These are phyloP conservation scores for Neofusicoccum kwambonambiense DNA, from an alignment of 2,329 filamentous ascomycete species.

Conservation along the genomic window DNA sequence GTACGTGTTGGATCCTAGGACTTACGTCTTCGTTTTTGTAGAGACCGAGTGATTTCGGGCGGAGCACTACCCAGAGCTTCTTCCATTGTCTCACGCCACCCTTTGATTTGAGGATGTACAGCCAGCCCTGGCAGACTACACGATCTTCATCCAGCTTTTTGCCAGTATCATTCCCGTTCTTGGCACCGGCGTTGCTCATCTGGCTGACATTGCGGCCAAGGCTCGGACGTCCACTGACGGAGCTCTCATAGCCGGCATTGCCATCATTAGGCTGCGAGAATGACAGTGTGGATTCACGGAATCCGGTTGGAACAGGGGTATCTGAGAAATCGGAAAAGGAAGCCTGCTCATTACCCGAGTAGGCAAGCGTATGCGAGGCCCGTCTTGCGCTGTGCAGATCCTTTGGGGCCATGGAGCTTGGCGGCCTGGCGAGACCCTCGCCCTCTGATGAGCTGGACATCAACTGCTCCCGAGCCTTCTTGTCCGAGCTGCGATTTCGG, in stretches of 20 bases:
- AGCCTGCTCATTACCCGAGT: constrained; percentile 65
- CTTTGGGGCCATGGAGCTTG: constrained; percentile 28
- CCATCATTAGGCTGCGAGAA: constrained; percentile 25
- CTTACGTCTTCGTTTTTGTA: constrained; percentile 79
- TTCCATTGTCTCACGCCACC: constrained; percentile 91
- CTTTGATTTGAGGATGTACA: constrained; percentile 80
- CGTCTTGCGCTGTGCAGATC: constrained; percentile 46
- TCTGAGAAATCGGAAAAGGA: constrained; percentile 90
- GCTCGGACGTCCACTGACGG: constrained; percentile 28
- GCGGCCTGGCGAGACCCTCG: constrained; percentile 31
- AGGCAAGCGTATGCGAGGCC: constrained; percentile 62
- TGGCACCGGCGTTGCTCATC: constrained; percentile 50
- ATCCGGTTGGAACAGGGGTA: constrained; percentile 41
- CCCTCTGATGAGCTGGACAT: constrained; percentile 49
- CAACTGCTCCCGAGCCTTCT: constrained; percentile 23
- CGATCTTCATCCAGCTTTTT: constrained; percentile 67
- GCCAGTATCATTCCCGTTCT: constrained; percentile 25
- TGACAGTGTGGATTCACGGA: constrained; percentile 52
- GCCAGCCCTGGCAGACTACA: constrained; percentile 90
- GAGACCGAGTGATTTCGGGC: constrained; percentile 77
- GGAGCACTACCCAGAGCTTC: constrained; percentile 87
- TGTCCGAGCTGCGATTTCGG: neutral
- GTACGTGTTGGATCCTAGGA: neutral
- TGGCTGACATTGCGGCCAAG: constrained; percentile 59
- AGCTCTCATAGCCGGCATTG: constrained; percentile 22